These are phyloP conservation scores for Saccharomyces uvarum DNA, from an alignment of 1,139 yeast genomes.

Conservation along the genomic window DNA sequence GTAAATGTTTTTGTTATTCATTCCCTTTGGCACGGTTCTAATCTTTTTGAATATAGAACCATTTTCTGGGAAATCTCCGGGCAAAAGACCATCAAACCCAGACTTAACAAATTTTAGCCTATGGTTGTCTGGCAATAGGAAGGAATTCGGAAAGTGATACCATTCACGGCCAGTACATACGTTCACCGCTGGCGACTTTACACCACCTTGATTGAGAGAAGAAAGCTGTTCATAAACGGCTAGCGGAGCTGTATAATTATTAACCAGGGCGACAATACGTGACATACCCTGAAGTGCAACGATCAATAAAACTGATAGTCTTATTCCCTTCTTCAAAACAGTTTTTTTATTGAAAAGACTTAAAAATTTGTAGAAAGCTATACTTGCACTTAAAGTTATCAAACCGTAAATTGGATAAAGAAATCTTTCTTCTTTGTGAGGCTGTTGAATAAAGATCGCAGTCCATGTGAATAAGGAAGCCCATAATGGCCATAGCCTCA, in stretches of 20 bases:
- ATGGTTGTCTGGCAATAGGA: constrained; percentile 56
- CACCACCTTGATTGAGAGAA: constrained; percentile 10
- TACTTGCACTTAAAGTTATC: constrained; percentile 55
- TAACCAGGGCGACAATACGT: constrained; percentile 42
- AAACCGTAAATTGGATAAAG: constrained; percentile 77
- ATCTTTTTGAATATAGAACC: constrained; percentile 24
- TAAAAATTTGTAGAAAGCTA: constrained; percentile 37
- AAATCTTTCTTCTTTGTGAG: constrained; percentile 92
- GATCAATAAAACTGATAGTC: constrained; percentile 6
- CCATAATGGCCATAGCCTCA: constrained; percentile 30
- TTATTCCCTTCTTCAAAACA: constrained; percentile 10
- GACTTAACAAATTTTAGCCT: constrained; percentile 62
- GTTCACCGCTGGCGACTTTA: constrained; percentile 33
- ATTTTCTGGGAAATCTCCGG: constrained; percentile 70
- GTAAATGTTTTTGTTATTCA: constrained; percentile 66
- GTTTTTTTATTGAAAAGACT: constrained; percentile 9
- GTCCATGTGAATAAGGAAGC: constrained; percentile 58
- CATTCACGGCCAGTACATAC: constrained; percentile 91
- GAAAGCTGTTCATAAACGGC: constrained; percentile 34
- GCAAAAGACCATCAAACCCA: constrained; percentile 80
- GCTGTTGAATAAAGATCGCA: constrained; percentile 58
- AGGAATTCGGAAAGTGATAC: constrained; percentile 87
- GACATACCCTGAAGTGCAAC: constrained; percentile 29
- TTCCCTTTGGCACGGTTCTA: constrained; percentile 46
- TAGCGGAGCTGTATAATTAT: constrained; percentile 58